Percentiles rank a stretch among this genome's conserved stretches.
These are phyloP conservation scores for Backusella macrospora DNA, from an alignment of 192 early-diverging fungal species.

Conservation along the genomic window DNA sequence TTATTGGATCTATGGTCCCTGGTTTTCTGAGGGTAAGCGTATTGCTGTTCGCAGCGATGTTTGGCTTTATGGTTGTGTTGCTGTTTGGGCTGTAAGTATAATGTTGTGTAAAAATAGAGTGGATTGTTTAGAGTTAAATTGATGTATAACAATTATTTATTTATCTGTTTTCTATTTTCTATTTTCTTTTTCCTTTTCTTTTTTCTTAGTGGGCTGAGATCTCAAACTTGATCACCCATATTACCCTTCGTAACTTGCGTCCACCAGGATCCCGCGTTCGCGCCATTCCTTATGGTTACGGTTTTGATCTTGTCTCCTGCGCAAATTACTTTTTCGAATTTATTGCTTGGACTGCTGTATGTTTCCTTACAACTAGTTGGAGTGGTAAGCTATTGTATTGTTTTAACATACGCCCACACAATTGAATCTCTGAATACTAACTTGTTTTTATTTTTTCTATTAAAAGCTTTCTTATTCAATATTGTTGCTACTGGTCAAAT, in stretches of 20 bases:
- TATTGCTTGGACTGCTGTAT: conserved; percentile 78
- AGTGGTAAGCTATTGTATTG: conserved; percentile 44
- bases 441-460: neutral
- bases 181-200: no score
- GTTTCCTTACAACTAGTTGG: conserved; percentile 71
- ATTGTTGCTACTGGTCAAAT: conserved; percentile 80
- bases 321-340: conserved; percentile 96
- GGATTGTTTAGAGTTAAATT: neutral
- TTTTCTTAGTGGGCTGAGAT: conserved; percentile 72
- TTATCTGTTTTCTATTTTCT: no score
- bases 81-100: conserved; percentile 60
- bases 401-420: neutral
- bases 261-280: conserved; percentile 86
- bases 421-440: neutral
- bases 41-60: conserved; percentile 48
- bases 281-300: conserved; percentile 90
- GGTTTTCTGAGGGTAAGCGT: conserved; percentile 57
- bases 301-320: conserved; percentile 86
- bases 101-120: neutral
- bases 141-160: no score
- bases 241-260: conserved; percentile 88
- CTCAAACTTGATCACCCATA: conserved; percentile 84
- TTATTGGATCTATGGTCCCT: conserved; percentile 87
- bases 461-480: conserved; percentile 62
- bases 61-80: conserved; percentile 46